phyloP scores from a whole-genome alignment of 352 stramenopile genomes.

The Phytophthora aleatoria region DNA sequence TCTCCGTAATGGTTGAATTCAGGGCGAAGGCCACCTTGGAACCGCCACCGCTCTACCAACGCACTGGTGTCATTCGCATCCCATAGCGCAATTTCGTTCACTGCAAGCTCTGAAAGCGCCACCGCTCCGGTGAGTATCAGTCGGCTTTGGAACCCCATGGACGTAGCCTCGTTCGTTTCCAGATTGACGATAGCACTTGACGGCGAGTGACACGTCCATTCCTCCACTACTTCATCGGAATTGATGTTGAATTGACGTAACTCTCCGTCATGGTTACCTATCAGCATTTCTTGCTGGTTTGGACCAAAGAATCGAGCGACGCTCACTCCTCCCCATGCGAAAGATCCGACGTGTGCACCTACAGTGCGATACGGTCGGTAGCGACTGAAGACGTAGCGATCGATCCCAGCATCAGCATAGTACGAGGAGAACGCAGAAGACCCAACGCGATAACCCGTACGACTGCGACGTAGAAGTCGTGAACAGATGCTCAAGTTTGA shows the following conservation, averaged over 20 bases:
- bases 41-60: slow-evolving; percentile 62
- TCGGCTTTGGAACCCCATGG: slow-evolving; percentile 52
- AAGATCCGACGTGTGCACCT: slow-evolving; percentile 48
- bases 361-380: slow-evolving; percentile 74
- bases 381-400: slow-evolving; percentile 79
- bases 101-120: slow-evolving; percentile 52
- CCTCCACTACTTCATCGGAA: slow-evolving; percentile 63
- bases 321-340: slow-evolving; percentile 64
- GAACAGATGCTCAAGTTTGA: slow-evolving; percentile 71
- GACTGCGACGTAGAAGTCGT: slow-evolving; percentile 57
- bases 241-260: slow-evolving; percentile 65
- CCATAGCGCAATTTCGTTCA: slow-evolving; percentile 75
- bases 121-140: slow-evolving; percentile 62
- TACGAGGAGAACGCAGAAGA: slow-evolving; percentile 50
- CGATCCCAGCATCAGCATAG: slow-evolving; percentile 70
- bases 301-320: slow-evolving; percentile 68
- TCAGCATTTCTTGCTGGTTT: slow-evolving; percentile 67
- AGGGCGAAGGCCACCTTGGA: slow-evolving; percentile 58
- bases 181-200: slow-evolving; percentile 72
- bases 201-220: slow-evolving; percentile 77
- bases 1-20: slow-evolving; percentile 86
- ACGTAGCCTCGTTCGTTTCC: slow-evolving; percentile 72
- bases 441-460: slow-evolving; percentile 51
- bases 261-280: slow-evolving; percentile 80
- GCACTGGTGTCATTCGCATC: slow-evolving; percentile 66